phyloP scores from a whole-genome alignment of 2,329 filamentous ascomycete species.

The Ophiostoma ips region DNA sequence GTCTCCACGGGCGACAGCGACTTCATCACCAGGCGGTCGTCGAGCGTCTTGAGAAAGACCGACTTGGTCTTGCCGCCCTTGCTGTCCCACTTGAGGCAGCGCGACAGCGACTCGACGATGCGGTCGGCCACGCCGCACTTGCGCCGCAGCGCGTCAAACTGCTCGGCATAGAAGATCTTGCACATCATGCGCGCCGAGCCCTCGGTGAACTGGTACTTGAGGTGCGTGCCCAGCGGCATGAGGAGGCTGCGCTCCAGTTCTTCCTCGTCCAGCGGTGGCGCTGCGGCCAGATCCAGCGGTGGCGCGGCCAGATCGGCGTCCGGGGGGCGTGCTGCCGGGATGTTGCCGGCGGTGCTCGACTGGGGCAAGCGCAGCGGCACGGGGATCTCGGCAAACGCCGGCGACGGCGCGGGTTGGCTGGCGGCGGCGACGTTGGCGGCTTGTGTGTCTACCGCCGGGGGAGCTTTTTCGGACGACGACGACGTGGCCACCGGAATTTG shows the following conservation, averaged over 20 bases:
- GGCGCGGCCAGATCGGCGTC: neutral
- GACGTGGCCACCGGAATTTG: neutral
- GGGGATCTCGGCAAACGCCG: neutral
- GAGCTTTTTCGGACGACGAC: neutral
- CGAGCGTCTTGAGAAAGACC: constrained; percentile 89
- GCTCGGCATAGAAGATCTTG: constrained; percentile 97
- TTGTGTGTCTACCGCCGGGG: too few species aligned
- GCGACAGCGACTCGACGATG: constrained; percentile 86
- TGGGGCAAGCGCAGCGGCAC: neutral
- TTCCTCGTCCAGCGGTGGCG: constrained; percentile 32
- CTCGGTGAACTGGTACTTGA: constrained; percentile 91
- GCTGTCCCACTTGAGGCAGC: constrained; percentile 95
- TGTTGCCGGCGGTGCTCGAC: neutral
- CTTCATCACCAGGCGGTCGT: constrained; percentile 88
- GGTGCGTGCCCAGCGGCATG: constrained; percentile 74
- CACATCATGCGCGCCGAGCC: constrained; percentile 91
- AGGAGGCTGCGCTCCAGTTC: constrained; percentile 78
- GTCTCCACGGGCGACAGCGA: constrained; percentile 84
- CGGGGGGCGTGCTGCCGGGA: neutral
- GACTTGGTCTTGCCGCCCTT: constrained; percentile 97
- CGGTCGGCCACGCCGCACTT: constrained; percentile 90
- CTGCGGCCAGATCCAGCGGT: too few species aligned
- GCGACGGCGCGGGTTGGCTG: neutral
- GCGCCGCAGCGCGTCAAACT: constrained; percentile 84
- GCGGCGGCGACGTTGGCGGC: too few species aligned